These are phyloP conservation scores for Lachancea meyersii DNA, from an alignment of 805 yeast species.

Conservation along the genomic window DNA sequence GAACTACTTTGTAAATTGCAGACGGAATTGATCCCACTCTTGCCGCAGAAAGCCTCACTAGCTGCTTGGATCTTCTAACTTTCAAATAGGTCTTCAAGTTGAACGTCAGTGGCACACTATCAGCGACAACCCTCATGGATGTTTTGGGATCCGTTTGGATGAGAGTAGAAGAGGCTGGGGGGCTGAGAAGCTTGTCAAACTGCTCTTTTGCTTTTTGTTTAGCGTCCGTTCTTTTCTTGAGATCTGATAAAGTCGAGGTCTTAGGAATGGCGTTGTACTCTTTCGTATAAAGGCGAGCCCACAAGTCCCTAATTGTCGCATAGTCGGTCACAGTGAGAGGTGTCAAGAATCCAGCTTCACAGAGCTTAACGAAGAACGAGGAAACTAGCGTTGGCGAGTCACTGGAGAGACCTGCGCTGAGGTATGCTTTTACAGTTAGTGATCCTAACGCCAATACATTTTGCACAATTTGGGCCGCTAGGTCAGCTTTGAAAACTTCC, in stretches of 20 bases:
- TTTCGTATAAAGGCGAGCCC: slow-evolving; percentile 38
- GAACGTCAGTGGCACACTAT: slow-evolving; percentile 48
- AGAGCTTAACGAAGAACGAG: slow-evolving; percentile 39
- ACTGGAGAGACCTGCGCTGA: slow-evolving; percentile 24
- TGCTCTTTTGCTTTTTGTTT: slow-evolving; percentile 42
- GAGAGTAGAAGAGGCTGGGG: slow-evolving; percentile 24
- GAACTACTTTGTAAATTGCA: slow-evolving; percentile 51
- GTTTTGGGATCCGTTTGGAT: slow-evolving; percentile 32
- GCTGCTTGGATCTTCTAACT: slow-evolving; percentile 54
- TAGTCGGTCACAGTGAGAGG: slow-evolving; percentile 40
- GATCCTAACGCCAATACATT: slow-evolving; percentile 67
- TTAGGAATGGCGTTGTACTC: slow-evolving; percentile 37
- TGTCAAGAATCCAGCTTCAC: slow-evolving; percentile 44
- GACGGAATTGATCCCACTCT: slow-evolving; percentile 67
- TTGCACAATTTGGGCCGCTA: slow-evolving; percentile 48
- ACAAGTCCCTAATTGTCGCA: slow-evolving; percentile 35
- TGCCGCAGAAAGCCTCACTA: slow-evolving; percentile 56
- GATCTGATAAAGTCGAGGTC: slow-evolving; percentile 42
- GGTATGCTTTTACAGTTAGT: slow-evolving; percentile 50
- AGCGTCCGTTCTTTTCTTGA: slow-evolving; percentile 54
- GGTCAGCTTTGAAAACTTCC: slow-evolving; percentile 24
- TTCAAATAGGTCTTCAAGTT: slow-evolving; percentile 64
- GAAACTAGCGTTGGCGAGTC: slow-evolving; percentile 21
- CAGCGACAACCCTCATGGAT: slow-evolving; percentile 40
- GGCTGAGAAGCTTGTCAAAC: slow-evolving; percentile 32